Evolutionary conservation across 208 protist species (phyloP), one percentile per base, ranked within the genome.

Genomic region (Tritrichomonas musculus): DNA sequence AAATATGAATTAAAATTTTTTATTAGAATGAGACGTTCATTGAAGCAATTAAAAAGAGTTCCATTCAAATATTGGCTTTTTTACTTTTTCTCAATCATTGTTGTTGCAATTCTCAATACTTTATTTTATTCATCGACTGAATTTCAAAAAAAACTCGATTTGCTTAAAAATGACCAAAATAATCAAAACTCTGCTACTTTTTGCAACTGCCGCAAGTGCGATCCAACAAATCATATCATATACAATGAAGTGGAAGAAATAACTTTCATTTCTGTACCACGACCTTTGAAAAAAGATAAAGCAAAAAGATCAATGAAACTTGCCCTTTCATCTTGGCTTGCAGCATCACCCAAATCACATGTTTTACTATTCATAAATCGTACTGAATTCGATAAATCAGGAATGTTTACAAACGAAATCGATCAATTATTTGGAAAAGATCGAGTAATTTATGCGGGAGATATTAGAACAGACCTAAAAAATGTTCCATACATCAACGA

Each of bases 241-340:
- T 88, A 60, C 39, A 13, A 22, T 39, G 44, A 88, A 2, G 25
- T 88, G 9, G 77, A 88, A 57, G 77, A 88, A 44, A 57, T 88
- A 27, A 88, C 77, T 13, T 88, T 88, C 57, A 39, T 88, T 88
- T 47, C 77, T 88, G 77, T 88, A 39, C 77, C 77, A 33, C 44
- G 77, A 4, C 41, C 41, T 33, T n/a, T 88, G 33, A 39, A 3
- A 3, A 88, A 57, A 53, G 47, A 49, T 20, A 30, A 88, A 33
- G 14, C 27, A 88, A 44, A 44, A 3, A 49, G 47, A 88, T 20
- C 14, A 1, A 57, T 53, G 2, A 88, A 88, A 88, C 36, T 88
- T 39, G 77, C 77, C 33, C 20, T 88, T 88, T 47, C 44, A 33
- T 88, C 77, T 17, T 88, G 77, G 77, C 47, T 88, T 53, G 44